Percentiles rank a stretch among this genome's conserved stretches.
phyloP scores from a whole-genome alignment of 2,329 filamentous ascomycete genomes.

The Aspergillus nomiae region DNA sequence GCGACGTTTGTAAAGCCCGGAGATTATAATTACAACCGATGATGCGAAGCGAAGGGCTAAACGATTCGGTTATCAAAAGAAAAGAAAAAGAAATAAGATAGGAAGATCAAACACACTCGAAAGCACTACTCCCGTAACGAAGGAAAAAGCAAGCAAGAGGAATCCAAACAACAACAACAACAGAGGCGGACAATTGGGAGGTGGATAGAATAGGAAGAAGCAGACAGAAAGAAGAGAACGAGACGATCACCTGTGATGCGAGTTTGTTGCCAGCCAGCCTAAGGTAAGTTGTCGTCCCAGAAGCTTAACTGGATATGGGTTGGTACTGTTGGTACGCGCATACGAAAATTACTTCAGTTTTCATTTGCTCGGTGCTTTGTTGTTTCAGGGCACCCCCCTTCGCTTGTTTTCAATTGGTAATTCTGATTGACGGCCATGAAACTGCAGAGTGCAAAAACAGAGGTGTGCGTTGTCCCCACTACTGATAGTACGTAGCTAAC shows the following conservation, averaged over 20 bases:
- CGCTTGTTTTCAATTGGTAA: conserved; percentile 8
- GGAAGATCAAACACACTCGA: not conserved
- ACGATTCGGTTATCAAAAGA: conserved; percentile 2
- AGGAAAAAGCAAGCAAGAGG: conserved; percentile 2
- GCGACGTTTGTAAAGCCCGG: conserved; percentile 3
- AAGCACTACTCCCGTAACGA: not conserved
- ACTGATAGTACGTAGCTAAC: not conserved
- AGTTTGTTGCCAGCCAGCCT: conserved; percentile 1
- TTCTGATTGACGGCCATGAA: not conserved
- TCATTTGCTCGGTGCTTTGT: not conserved
- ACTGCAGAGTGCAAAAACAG: not conserved
- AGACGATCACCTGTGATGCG: conserved; percentile 11
- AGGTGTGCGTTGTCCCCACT: not conserved
- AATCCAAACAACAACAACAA: conserved; percentile 7
- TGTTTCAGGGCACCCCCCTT: conserved; percentile 6
- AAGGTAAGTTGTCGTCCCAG: not conserved
- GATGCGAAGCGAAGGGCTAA: not conserved
- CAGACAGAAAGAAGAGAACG: conserved; percentile 9
- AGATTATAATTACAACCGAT: conserved; percentile 16
- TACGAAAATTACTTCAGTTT: conserved; percentile 18
- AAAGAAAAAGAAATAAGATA: not conserved
- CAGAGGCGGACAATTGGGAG: conserved; percentile 5
- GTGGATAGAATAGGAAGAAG: conserved; percentile 12
- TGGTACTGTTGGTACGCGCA: not conserved
- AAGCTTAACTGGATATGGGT: conserved; percentile 14